Base-by-base conservation (phyloP, 1,284 basidiomycete genomes). In the Waitea zeae region DNA sequence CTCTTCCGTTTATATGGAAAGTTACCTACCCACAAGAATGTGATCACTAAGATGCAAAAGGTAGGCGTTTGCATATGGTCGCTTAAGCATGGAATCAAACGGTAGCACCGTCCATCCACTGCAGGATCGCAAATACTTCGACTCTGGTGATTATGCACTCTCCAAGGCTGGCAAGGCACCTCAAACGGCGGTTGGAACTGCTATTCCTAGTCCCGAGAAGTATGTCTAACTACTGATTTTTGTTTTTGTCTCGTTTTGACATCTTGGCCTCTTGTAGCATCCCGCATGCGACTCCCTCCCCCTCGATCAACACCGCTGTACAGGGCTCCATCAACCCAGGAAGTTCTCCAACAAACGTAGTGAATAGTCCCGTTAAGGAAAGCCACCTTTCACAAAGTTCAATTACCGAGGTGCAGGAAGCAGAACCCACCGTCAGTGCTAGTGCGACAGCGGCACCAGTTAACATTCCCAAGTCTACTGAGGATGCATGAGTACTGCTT, bases 81-180 rank as follows among this genome's bases (percentile, higher is more conserved):
- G 35, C 28, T 34, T 37, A 32, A 20, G 29, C 36, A 33, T 41
- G 28, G 27, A 36, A 35, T 41, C 19, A 11, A 37, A 30, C 30
- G 27, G 28, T 12, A 34, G 37, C 41, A 30, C 29, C 35, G 17
- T n/a, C n/a, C 22, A 26, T 26, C 7, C 22, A 26, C n/a, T 26
- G 24, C 30, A 95, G 87, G 90, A 95, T 55, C 84, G 90, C 50
- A 95, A 95, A 57, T 96, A 88, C 62, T 96, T 96, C 55, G 90
- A 96, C 58, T 96, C 92, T 40, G 92, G 92, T 42, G 90, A 96
- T 56, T 96, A 96, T 51, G 89, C 89, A 35, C 67, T 96, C 46
- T 90, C 87, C 37, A 95, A 96, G 57, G 92, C 90, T 3, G 90
- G 92, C 20, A 82, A 86, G 28, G 72, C 81, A 15, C 79, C 87